These are phyloP conservation scores for Lentinula sp. DNA, from an alignment of 768 basidiomycete species.

Conservation along the genomic window DNA sequence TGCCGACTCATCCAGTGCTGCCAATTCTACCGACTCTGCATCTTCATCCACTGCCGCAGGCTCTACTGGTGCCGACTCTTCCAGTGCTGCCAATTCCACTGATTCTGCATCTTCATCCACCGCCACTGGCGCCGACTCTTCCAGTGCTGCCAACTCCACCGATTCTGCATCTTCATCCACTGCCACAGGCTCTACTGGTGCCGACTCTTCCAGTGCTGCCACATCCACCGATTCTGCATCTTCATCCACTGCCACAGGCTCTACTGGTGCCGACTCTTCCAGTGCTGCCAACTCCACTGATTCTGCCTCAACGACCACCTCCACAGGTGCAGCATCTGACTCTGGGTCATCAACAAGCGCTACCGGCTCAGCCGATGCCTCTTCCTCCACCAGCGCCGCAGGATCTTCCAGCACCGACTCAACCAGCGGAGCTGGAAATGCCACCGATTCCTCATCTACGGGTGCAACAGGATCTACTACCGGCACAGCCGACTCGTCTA, in stretches of 20 bases:
- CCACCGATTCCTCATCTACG: neutral
- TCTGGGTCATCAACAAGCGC: neutral
- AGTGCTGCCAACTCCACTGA: neutral
- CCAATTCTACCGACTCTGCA: neutral
- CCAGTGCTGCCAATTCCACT: no score
- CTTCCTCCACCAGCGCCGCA: no score
- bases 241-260: neutral
- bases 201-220: neutral
- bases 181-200: neutral
- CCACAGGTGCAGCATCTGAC: neutral
- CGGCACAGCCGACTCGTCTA: neutral
- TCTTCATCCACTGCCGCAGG: neutral
- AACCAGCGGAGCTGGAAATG: neutral
- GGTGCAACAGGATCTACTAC: neutral
- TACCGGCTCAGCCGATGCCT: no score
- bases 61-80: no score
- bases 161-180: neutral
- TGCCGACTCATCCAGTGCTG: neutral
- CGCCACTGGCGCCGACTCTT: neutral
- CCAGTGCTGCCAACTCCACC: neutral
- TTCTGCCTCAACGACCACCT: neutral
- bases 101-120: no score
- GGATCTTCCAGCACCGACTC: neutral
- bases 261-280: neutral
- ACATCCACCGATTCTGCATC: no score